Base-by-base conservation (phyloP, 352 stramenopile genomes). In the Thalassiosira mediterranea region DNA sequence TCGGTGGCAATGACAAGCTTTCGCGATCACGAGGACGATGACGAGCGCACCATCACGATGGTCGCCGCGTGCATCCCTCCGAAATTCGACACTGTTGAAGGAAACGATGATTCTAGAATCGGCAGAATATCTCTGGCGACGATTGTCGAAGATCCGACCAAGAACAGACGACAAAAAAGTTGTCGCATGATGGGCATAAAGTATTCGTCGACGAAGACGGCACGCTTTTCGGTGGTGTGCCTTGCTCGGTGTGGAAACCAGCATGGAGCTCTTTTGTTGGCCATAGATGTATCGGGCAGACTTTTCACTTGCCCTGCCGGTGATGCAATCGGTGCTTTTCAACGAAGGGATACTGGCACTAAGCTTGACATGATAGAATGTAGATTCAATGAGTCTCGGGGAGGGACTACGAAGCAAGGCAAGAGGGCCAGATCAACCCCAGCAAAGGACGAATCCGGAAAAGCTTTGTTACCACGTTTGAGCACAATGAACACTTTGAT, bases 61-160 rank as follows among this genome's bases (percentile, higher is more conserved):
- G 49, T 77, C 58, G 68, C 58, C 58, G 46, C 68, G 5, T 77
- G 68, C 38, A 70, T 52, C 25, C 38, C 37, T 29, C 17, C 25
- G 3, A 52, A 44, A 15, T 8, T 8, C 37, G 37, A 44, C 37
- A 17, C 26, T 56, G 26, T n/a, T 7, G 40, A 38, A 3, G 7
- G 34, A 21, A 25, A 68, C n/a, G 17, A 31, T 21, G 25, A 31
- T 38, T 47, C 66, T 34, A 68, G 29, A 44, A 23, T 7, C 25
- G 65, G 57, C 28, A 67, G 67, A 29, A 76, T 76, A 34, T 60
- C 59, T 13, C 46, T 76, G 40, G 67, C 67, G 26, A 60, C 67
- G 19, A 40, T 76, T 28, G 38, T 59, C 28, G 67, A 76, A 25
- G 38, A 19, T 32, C 25, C 49, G 34, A 1, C 5, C 19, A 38